Percentiles rank a stretch among this genome's conserved stretches.
Evolutionary conservation across 352 stramenopile species (phyloP).

Genomic region (Phytophthora crassamura): DNA sequence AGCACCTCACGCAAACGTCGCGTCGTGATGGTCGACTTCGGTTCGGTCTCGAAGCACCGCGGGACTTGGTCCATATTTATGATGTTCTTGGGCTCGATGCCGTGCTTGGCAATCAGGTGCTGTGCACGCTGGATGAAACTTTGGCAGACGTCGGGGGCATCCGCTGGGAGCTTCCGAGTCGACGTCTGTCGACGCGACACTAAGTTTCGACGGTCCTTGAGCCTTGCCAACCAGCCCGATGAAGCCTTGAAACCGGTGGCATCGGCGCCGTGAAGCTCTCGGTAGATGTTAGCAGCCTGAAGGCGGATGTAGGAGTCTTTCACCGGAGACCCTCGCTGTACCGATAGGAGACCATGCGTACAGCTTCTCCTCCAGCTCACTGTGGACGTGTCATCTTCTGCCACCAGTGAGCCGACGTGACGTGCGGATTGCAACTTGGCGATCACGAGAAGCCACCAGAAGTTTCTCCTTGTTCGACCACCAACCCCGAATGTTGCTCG

Average conservation of each 20-base stretch:
- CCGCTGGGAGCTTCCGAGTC: neutral
- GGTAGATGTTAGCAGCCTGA: neutral
- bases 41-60: neutral
- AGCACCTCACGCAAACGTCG: no score
- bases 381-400: neutral
- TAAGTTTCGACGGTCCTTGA: neutral
- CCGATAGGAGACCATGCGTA: neutral
- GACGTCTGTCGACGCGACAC: no score
- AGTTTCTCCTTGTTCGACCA: neutral
- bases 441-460: neutral
- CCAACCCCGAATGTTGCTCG: neutral
- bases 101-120: neutral
- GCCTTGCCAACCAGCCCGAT: neutral
- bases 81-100: neutral
- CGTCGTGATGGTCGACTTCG: neutral
- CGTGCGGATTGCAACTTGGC: neutral
- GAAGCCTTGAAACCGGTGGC: neutral
- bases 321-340: neutral
- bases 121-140: neutral
- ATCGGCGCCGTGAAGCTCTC: neutral
- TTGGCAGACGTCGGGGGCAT: neutral
- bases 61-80: no score
- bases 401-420: neutral
- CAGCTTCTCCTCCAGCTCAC: neutral
- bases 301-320: constrained; percentile 1